Evolutionary conservation across 2,329 filamentous ascomycete species (phyloP).

Genomic region (Fusarium circinatum): DNA sequence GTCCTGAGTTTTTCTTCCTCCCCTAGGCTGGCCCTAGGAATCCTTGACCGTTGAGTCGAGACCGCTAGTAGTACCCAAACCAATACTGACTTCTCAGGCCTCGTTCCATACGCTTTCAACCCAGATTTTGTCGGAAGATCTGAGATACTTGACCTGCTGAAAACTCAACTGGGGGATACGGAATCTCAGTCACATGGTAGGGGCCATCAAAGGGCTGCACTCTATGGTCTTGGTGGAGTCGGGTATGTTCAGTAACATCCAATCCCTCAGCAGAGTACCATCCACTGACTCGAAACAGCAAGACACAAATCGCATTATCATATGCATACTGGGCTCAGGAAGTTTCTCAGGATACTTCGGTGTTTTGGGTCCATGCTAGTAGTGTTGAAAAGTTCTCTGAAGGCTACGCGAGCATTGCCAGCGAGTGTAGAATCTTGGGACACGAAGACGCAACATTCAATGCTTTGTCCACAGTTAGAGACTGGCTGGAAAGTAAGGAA

Average conservation of each 20-base stretch:
- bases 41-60: too few relatives aligned
- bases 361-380: constrained; percentile 51
- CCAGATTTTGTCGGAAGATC: constrained; percentile 25
- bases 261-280: neutral
- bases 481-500: constrained; percentile 43
- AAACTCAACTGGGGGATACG: neutral
- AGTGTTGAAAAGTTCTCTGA: constrained; percentile 47
- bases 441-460: constrained; percentile 40
- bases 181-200: accelerated
- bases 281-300: neutral
- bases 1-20: accelerated
- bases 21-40: neutral
- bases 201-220: neutral
- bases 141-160: neutral
- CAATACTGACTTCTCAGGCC: neutral
- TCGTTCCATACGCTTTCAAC: constrained; percentile 27
- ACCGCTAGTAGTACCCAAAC: too few relatives aligned
- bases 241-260: constrained; percentile 6
- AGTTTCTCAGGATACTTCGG: constrained; percentile 15
- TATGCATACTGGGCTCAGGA: constrained; percentile 30
- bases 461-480: constrained; percentile 34
- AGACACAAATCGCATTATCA: constrained; percentile 29
- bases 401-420: constrained; percentile 47
- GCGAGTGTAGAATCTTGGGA: constrained; percentile 40
- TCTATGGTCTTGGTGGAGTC: constrained; percentile 29